Evolutionary conservation across 2,329 filamentous ascomycete species (phyloP).

Genomic region (Nothopassalora personata): DNA sequence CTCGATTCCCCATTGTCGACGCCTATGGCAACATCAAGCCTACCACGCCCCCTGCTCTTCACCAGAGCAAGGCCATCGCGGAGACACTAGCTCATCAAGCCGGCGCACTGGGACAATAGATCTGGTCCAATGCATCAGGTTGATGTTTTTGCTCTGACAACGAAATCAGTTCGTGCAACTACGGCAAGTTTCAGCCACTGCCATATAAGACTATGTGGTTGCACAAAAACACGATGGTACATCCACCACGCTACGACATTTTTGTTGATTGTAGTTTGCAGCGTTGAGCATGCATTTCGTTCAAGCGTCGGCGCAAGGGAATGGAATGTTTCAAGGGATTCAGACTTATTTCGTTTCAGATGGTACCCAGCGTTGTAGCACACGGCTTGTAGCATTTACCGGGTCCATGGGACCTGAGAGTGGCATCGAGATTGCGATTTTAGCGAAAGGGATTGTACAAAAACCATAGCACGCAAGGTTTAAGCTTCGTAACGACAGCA

Average conservation of each 20-base stretch:
- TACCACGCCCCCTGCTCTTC: constrained; percentile 9
- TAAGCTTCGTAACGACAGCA: neutral
- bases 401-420: neutral
- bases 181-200: constrained; percentile 1
- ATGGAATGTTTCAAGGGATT: neutral
- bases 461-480: neutral
- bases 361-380: neutral
- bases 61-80: constrained; percentile 29
- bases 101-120: constrained; percentile 27
- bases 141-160: neutral
- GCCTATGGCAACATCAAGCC: constrained; percentile 35
- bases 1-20: constrained; percentile 60
- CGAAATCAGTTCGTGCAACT: neutral
- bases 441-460: neutral
- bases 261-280: constrained; percentile 2
- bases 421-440: neutral
- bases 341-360: neutral
- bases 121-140: neutral
- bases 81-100: constrained; percentile 6
- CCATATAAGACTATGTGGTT: neutral
- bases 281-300: constrained; percentile 7
- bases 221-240: neutral
- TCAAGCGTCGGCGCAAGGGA: constrained; percentile 8
- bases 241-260: neutral
- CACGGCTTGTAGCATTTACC: neutral